phyloP scores from a whole-genome alignment of 2,329 filamentous ascomycete species.

The Sphaerulina musiva region DNA sequence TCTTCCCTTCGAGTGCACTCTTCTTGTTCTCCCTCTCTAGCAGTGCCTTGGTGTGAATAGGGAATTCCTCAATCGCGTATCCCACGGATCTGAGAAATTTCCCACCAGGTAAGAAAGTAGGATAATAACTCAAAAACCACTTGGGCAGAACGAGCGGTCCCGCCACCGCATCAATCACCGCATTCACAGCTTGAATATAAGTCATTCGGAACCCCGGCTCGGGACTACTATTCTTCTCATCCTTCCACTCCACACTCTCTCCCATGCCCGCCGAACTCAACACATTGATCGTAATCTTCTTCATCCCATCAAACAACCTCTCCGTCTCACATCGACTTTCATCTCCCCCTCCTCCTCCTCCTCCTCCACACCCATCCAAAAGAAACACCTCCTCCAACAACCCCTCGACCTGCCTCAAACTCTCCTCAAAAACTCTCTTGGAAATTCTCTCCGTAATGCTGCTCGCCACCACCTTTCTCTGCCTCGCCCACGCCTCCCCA shows the following conservation, averaged over 20 bases:
- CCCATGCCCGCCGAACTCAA: constrained; percentile 32
- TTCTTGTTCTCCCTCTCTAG: constrained; percentile 23
- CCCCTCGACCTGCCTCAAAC: constrained; percentile 25
- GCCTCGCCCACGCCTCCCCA: constrained; percentile 18
- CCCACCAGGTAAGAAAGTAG: constrained; percentile 21
- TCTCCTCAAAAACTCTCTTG: constrained; percentile 30
- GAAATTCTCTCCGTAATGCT: constrained; percentile 34
- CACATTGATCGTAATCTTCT: constrained; percentile 33
- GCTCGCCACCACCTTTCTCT: constrained; percentile 30
- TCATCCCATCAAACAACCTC: constrained; percentile 31
- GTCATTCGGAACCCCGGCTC: constrained; percentile 29
- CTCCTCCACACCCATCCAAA: no score
- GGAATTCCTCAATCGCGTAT: constrained; percentile 26
- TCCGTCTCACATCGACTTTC: constrained; percentile 14
- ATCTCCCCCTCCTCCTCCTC: background rate
- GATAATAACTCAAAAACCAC: constrained; percentile 25
- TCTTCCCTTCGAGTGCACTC: constrained; percentile 5
- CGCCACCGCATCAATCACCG: constrained; percentile 21
- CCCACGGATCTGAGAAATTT: constrained; percentile 16
- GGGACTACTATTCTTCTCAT: constrained; percentile 20
- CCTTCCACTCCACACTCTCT: constrained; percentile 23
- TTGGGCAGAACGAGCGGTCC: constrained; percentile 26
- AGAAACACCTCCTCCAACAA: constrained; percentile 24
- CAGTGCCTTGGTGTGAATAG: constrained; percentile 21
- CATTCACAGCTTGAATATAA: constrained; percentile 28